phyloP scores from a whole-genome alignment of 208 protist species.

The Leishmania amazonensis region DNA sequence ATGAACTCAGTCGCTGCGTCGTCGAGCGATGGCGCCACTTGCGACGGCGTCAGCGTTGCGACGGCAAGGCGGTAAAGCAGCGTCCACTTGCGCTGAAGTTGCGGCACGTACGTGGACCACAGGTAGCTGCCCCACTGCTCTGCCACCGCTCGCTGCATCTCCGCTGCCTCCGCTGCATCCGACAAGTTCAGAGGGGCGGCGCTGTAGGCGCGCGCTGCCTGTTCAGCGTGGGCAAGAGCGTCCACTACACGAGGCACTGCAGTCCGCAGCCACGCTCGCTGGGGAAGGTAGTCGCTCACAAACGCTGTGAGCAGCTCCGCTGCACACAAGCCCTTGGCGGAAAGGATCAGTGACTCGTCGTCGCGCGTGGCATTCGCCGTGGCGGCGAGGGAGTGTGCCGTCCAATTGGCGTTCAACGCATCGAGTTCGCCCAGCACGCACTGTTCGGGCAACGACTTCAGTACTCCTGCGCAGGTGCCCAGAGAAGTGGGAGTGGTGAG shows the following conservation, averaged over 20 bases:
- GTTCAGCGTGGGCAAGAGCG: constrained; percentile 11
- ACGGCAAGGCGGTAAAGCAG: constrained; percentile 19
- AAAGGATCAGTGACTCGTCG: not conserved
- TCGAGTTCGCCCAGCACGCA: constrained; percentile 12
- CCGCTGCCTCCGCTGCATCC: constrained; percentile 7
- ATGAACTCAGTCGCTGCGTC: constrained; percentile 2
- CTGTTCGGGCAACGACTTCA: constrained; percentile 9
- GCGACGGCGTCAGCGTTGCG: constrained; percentile 13
- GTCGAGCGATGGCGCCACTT: constrained; percentile 7
- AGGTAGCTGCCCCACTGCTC: constrained; percentile 24
- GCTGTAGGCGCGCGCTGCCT: constrained; percentile 5
- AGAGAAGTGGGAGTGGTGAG: not conserved
- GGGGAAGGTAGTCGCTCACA: constrained; percentile 32
- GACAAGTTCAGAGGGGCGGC: not conserved
- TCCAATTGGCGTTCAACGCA: constrained; percentile 18
- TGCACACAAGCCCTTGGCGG: constrained; percentile 6
- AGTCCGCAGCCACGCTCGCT: constrained; percentile 33
- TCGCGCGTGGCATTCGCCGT: not conserved
- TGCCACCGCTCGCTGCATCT: constrained; percentile 16
- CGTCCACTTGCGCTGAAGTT: constrained; percentile 34
- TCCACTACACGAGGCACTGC: constrained; percentile 22
- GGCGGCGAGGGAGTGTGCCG: constrained; percentile 11
- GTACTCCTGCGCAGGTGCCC: not conserved
- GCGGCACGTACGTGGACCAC: constrained; percentile 24
- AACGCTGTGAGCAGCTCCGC: constrained; percentile 22